Percentiles rank a stretch among this genome's conserved stretches.
Conservation (phyloP, 192 early-diverging fungal species). For the Rhizoclosmatium globosum region DNA sequence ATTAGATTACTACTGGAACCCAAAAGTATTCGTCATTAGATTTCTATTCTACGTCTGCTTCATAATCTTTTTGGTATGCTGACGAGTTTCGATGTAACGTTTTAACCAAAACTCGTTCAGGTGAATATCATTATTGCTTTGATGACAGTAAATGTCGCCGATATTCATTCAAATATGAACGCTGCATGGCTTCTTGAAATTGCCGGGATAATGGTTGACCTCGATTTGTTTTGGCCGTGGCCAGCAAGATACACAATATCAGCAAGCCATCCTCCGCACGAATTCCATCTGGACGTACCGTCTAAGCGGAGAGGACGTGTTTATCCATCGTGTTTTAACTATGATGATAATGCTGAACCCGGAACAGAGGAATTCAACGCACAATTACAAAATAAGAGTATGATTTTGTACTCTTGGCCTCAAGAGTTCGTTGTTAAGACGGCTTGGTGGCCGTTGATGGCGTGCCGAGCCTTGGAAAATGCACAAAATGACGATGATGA, state of each 20-base stretch:
- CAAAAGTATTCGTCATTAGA: slow-evolving; percentile 48
- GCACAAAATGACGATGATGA: slow-evolving; percentile 7
- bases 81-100: neutral
- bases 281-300: slow-evolving; percentile 26
- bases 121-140: slow-evolving; percentile 58
- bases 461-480: slow-evolving; percentile 32
- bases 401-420: slow-evolving; percentile 50
- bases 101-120: neutral
- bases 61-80: slow-evolving; percentile 48
- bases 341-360: neutral
- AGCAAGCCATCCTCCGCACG: slow-evolving; percentile 7
- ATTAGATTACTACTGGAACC: slow-evolving; percentile 38
- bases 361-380: slow-evolving; percentile 5
- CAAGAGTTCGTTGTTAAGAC: slow-evolving; percentile 46
- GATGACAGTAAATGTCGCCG: slow-evolving; percentile 59
- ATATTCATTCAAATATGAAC: slow-evolving; percentile 52
- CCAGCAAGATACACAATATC: slow-evolving; percentile 42
- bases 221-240: slow-evolving; percentile 57
- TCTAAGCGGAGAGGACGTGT: neutral
- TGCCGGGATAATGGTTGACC: slow-evolving; percentile 55
- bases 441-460: slow-evolving; percentile 43
- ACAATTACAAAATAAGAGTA: slow-evolving; percentile 1
- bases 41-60: slow-evolving; percentile 55
- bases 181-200: slow-evolving; percentile 59
- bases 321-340: neutral